Conservation (phyloP, 805 yeast species). For the Metschnikowia drakensbergensis region DNA sequence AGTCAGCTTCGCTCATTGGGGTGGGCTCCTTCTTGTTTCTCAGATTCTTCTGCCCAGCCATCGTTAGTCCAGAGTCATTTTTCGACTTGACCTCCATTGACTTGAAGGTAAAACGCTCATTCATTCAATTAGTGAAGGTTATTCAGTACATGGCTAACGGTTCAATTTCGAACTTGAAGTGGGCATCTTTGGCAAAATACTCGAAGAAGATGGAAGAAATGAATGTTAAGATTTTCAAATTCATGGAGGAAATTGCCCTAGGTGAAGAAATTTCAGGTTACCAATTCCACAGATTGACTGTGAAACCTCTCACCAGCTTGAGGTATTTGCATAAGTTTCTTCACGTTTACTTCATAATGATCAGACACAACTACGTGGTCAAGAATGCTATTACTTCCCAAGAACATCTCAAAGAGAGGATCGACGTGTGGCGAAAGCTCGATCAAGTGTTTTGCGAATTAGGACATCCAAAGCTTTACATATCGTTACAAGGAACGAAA, state of each 20-base stretch:
- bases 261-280: constrained; percentile 14
- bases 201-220: constrained; percentile 35
- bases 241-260: constrained; percentile 26
- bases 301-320: constrained; percentile 35
- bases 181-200: constrained; percentile 50
- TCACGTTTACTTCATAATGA: constrained; percentile 31
- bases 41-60: constrained; percentile 81
- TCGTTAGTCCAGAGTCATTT: constrained; percentile 76
- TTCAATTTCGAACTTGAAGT: constrained; percentile 58
- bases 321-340: constrained; percentile 40
- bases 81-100: constrained; percentile 28
- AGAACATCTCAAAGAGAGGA: constrained; percentile 21
- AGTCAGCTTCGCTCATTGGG: constrained; percentile 57
- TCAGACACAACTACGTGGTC: constrained; percentile 28
- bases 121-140: constrained; percentile 76
- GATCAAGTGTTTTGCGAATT: constrained; percentile 46
- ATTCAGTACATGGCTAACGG: constrained; percentile 87
- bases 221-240: constrained; percentile 27
- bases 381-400: constrained; percentile 18
- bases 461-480: constrained; percentile 58
- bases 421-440: constrained; percentile 32
- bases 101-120: constrained; percentile 53
- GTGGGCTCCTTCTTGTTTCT: constrained; percentile 86
- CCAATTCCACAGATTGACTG: constrained; percentile 24
- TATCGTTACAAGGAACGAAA: constrained; percentile 54